These are phyloP conservation scores for Globisporangium cylindrosporum DNA, from an alignment of 352 stramenopile species.

Conservation along the genomic window DNA sequence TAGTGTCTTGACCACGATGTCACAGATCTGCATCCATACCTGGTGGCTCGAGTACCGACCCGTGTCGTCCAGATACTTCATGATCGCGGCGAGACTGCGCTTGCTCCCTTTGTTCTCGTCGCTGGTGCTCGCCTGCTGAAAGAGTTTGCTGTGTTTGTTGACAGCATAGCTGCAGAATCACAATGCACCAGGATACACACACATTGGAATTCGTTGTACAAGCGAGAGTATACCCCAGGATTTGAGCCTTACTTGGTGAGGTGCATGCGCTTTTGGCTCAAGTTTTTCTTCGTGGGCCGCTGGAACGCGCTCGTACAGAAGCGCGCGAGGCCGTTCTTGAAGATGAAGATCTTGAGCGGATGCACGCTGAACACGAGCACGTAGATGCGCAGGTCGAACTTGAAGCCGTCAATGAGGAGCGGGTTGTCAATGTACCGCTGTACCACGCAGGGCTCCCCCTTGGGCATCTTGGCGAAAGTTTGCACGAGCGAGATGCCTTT, in stretches of 20 bases:
- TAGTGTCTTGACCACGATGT: conserved; percentile 47
- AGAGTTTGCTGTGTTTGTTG: conserved; percentile 43
- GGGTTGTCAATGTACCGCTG: conserved; percentile 89
- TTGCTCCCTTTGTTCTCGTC: conserved; percentile 35
- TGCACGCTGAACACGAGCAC: conserved; percentile 48
- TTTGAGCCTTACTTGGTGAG: conserved; percentile 34
- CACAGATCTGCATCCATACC: conserved; percentile 37
- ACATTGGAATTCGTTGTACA: background rate
- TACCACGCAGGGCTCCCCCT: conserved; percentile 35
- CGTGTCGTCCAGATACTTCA: conserved; percentile 28
- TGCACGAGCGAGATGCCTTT: conserved; percentile 46
- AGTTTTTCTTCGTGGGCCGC: conserved; percentile 32
- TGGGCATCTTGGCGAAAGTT: conserved; percentile 30
- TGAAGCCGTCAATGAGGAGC: conserved; percentile 90
- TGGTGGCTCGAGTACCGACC: conserved; percentile 20
- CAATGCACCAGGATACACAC: background rate
- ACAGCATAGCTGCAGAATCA: conserved; percentile 35
- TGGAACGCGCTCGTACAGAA: conserved; percentile 66
- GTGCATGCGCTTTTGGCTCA: conserved; percentile 44
- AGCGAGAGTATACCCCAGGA: background rate
- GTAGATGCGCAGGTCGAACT: conserved; percentile 94
- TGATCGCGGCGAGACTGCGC: conserved; percentile 31
- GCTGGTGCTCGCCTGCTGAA: conserved; percentile 20
- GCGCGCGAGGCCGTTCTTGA: conserved; percentile 81
- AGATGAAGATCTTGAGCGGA: conserved; percentile 83